Percentiles rank a stretch among this genome's conserved stretches.
These are phyloP conservation scores for Hypocrella siamensis DNA, from an alignment of 2,329 filamentous ascomycete species.

Conservation along the genomic window DNA sequence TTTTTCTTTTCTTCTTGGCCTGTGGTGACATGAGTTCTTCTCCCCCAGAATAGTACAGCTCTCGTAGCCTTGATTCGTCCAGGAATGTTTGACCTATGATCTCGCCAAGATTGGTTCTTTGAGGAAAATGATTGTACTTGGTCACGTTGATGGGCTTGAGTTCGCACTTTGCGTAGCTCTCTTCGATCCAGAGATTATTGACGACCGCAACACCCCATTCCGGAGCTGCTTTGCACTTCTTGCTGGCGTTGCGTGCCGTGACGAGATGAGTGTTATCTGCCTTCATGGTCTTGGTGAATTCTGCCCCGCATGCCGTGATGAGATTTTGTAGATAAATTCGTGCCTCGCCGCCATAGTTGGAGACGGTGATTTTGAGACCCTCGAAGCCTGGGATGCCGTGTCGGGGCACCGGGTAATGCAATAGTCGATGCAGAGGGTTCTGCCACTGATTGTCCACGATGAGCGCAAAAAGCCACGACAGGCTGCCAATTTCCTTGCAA, in stretches of 20 bases:
- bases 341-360: constrained; percentile 92
- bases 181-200: constrained; percentile 95
- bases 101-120: constrained; percentile 80
- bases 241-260: constrained; percentile 75
- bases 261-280: constrained; percentile 91
- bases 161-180: constrained; percentile 84
- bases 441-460: constrained; percentile 85
- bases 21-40: constrained; percentile 25
- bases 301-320: constrained; percentile 66
- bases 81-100: constrained; percentile 81
- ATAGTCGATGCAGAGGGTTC: constrained; percentile 61
- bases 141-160: constrained; percentile 55
- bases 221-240: constrained; percentile 81
- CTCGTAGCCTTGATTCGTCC: constrained; percentile 44
- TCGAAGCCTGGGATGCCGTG: constrained; percentile 68
- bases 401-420: constrained; percentile 79
- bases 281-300: constrained; percentile 90
- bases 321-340: constrained; percentile 88
- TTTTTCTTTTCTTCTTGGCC: constrained; percentile 32
- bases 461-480: constrained; percentile 86
- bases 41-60: constrained; percentile 54
- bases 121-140: constrained; percentile 76
- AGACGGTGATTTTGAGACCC: constrained; percentile 66
- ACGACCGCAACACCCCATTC: constrained; percentile 86
- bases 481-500: constrained; percentile 75